phyloP scores from a whole-genome alignment of 1,284 basidiomycete species.

The Cerioporus squamosus region DNA sequence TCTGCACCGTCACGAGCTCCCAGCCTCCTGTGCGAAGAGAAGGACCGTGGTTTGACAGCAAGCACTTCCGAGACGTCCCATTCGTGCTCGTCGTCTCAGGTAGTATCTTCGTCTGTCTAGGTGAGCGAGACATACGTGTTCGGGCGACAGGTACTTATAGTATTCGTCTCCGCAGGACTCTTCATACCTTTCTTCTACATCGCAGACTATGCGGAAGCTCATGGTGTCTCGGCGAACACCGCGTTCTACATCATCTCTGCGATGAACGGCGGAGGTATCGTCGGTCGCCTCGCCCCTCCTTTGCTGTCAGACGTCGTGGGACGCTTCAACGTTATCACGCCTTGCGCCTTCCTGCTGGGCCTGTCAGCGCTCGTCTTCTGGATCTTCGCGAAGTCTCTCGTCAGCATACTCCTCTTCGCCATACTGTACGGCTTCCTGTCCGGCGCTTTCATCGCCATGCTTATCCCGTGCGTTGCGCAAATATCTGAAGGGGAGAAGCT shows the following conservation, averaged over 20 bases:
- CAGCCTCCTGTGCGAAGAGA: conserved; percentile 17
- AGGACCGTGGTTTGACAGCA: conserved; percentile 31
- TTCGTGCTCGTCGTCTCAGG: conserved; percentile 36
- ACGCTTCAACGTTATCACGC: conserved; percentile 57
- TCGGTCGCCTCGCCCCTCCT: conserved; percentile 63
- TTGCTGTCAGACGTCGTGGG: conserved; percentile 66
- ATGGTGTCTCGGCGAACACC: conserved; percentile 17
- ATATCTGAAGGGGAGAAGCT: conserved; percentile 53
- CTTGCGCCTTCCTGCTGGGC: conserved; percentile 62
- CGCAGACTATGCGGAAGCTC: conserved; percentile 28
- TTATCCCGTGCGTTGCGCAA: conserved; percentile 39
- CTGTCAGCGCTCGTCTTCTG: conserved; percentile 61
- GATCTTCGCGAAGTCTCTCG: conserved; percentile 43
- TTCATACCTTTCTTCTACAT: conserved; percentile 57
- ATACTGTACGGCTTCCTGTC: conserved; percentile 53
- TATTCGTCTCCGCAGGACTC: conserved; percentile 43
- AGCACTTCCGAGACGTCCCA: conserved; percentile 34
- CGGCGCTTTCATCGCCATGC: conserved; percentile 38
- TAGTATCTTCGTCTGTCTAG: conserved; percentile 37
- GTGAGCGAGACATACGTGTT: conserved; percentile 16
- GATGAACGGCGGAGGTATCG: conserved; percentile 65
- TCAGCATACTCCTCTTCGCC: conserved; percentile 55
- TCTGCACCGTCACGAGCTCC: conserved; percentile 32
- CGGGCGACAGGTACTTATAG: neutral
- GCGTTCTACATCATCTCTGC: conserved; percentile 59